Evolutionary conservation across 2,329 filamentous ascomycete genomes (phyloP).

Genomic region (Curvularia spicifera): DNA sequence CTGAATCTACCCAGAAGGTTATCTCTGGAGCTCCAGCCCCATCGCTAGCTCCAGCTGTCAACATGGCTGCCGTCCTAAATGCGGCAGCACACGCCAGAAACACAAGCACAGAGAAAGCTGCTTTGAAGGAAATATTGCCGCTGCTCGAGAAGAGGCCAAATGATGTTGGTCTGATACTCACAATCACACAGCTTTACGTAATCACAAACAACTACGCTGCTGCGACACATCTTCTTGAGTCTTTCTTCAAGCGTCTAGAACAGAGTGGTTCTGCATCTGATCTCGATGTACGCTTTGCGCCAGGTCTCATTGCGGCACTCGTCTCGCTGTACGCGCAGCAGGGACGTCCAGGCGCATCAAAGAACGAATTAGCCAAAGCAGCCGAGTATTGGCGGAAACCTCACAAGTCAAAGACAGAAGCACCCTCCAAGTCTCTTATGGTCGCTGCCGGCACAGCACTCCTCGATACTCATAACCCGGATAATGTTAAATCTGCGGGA

Average conservation of each 20-base stretch:
- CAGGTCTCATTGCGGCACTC: conserved; percentile 80
- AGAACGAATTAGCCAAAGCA: conserved; percentile 76
- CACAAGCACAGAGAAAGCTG: conserved; percentile 65
- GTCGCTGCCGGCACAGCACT: conserved; percentile 80
- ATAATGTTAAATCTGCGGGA: conserved; percentile 73
- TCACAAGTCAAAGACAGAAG: conserved; percentile 59
- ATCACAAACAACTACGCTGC: conserved; percentile 72
- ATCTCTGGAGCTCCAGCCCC: conserved; percentile 55
- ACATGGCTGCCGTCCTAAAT: conserved; percentile 67
- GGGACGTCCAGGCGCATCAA: conserved; percentile 74
- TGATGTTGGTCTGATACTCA: conserved; percentile 81
- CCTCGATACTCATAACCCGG: conserved; percentile 72
- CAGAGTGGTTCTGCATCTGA: conserved; percentile 62
- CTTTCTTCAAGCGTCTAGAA: conserved; percentile 76
- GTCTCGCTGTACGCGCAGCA: conserved; percentile 80
- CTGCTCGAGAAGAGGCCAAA: conserved; percentile 75
- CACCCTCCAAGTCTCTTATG: conserved; percentile 65
- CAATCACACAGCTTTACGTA: conserved; percentile 81
- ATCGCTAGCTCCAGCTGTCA: conserved; percentile 59
- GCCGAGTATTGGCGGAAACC: conserved; percentile 75
- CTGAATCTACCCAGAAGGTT: conserved; percentile 59
- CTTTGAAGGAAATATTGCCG: conserved; percentile 71
- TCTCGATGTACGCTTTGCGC: conserved; percentile 77
- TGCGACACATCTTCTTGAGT: conserved; percentile 76
- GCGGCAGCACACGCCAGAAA: conserved; percentile 76